Conservation (phyloP, 345 rosid species). For the Salix koriyanagi region DNA sequence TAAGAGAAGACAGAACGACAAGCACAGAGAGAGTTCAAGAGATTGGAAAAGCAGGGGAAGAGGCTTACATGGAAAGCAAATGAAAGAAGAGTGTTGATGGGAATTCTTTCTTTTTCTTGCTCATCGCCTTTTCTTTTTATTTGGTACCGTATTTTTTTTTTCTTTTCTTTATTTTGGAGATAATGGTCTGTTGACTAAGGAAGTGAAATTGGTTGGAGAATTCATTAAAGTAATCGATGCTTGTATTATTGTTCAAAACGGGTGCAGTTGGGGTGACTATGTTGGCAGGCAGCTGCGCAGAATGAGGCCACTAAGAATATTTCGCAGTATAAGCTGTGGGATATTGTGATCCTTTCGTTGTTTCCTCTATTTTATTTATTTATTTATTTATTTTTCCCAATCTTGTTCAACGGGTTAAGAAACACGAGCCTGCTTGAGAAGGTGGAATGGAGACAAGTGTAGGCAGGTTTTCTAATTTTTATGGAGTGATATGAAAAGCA, state of each 20-base stretch:
- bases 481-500: background rate
- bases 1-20: background rate
- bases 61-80: constrained; percentile 29
- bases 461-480: background rate
- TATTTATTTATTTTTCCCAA: no score
- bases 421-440: background rate
- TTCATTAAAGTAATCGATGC: constrained; percentile 40
- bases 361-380: no score
- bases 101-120: constrained; percentile 9
- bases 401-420: background rate
- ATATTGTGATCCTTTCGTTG: background rate
- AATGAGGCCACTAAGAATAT: background rate
- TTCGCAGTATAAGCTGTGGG: background rate
- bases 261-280: constrained; percentile 5
- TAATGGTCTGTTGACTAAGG: constrained; percentile 43
- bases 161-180: constrained; percentile 6
- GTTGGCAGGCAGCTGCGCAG: background rate
- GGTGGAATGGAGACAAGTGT: background rate
- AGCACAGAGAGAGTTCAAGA: background rate
- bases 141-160: background rate
- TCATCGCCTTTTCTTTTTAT: constrained; percentile 5
- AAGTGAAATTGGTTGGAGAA: constrained; percentile 37
- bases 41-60: constrained; percentile 14
- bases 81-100: constrained; percentile 11
- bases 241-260: constrained; percentile 20